Conservation (phyloP, 495 filamentous ascomycete genomes). For the Thermochaetoides thermophila region DNA sequence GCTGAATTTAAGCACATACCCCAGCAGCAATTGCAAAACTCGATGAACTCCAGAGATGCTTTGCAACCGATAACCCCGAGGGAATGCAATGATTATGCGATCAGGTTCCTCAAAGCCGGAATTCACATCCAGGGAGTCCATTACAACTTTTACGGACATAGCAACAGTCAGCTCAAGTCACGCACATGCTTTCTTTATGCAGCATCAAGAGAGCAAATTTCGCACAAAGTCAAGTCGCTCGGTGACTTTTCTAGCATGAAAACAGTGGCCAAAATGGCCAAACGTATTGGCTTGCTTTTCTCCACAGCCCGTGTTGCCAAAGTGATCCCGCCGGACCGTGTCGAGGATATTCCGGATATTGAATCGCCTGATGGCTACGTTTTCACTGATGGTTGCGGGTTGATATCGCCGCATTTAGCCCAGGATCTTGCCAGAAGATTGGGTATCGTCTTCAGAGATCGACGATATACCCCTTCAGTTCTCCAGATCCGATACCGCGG, state of each 20-base stretch:
- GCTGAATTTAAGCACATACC: conserved; percentile 23
- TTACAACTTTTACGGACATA: conserved; percentile 38
- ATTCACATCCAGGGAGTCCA: conserved; percentile 25
- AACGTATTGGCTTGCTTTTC: conserved; percentile 37
- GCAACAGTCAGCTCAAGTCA: conserved; percentile 39
- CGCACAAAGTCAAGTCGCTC: conserved; percentile 23
- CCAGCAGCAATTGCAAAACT: neutral
- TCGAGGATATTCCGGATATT: conserved; percentile 35
- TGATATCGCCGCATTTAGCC: conserved; percentile 27
- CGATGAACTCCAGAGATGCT: conserved; percentile 1
- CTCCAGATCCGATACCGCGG: conserved; percentile 37
- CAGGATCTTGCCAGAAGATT: conserved; percentile 19
- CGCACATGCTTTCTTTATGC: conserved; percentile 32
- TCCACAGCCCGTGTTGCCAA: conserved; percentile 27
- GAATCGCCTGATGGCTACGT: conserved; percentile 26
- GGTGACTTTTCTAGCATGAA: conserved; percentile 38
- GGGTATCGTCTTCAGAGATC: conserved; percentile 26
- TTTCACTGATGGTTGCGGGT: conserved; percentile 38
- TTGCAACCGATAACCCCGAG: conserved; percentile 20
- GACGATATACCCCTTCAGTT: conserved; percentile 32
- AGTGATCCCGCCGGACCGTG: conserved; percentile 21
- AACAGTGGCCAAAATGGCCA: conserved; percentile 35
- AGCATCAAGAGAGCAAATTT: conserved; percentile 23
- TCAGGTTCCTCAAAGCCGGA: conserved; percentile 23
- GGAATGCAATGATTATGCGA: conserved; percentile 29